These are phyloP conservation scores for Pseudopyricularia cyperi DNA, from an alignment of 2,329 filamentous ascomycete species.

Conservation along the genomic window DNA sequence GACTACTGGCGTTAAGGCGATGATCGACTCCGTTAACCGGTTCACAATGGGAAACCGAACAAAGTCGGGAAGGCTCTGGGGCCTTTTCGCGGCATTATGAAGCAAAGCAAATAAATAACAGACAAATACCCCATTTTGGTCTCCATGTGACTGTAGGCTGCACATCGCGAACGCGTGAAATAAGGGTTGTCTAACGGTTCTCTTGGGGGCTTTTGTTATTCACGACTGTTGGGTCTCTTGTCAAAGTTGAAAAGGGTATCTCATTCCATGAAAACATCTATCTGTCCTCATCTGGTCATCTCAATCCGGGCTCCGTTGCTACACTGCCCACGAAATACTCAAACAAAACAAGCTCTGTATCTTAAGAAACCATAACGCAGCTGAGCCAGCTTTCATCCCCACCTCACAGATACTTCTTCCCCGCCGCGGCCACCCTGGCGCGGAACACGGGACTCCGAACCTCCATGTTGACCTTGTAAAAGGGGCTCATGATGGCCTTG, in stretches of 20 bases:
- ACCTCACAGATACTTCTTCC: conserved; percentile 74
- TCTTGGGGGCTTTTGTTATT: neutral
- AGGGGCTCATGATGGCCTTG: conserved; percentile 95
- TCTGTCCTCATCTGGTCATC: no score
- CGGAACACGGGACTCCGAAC: conserved; percentile 81
- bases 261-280: no score
- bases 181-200: neutral
- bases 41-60: neutral
- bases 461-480: conserved; percentile 76
- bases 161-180: no score
- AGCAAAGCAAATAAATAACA: neutral
- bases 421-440: conserved; percentile 68
- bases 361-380: neutral
- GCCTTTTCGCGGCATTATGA: neutral
- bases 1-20: neutral
- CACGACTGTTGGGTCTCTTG: no score
- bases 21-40: neutral
- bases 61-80: neutral
- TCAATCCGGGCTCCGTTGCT: no score
- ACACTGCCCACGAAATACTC: neutral
- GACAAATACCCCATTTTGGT: neutral
- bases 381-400: no score
- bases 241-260: no score
- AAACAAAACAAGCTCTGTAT: neutral
- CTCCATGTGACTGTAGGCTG: no score